Conservation (phyloP, 345 rosid species). For the Zanthoxylum bungeanum region DNA sequence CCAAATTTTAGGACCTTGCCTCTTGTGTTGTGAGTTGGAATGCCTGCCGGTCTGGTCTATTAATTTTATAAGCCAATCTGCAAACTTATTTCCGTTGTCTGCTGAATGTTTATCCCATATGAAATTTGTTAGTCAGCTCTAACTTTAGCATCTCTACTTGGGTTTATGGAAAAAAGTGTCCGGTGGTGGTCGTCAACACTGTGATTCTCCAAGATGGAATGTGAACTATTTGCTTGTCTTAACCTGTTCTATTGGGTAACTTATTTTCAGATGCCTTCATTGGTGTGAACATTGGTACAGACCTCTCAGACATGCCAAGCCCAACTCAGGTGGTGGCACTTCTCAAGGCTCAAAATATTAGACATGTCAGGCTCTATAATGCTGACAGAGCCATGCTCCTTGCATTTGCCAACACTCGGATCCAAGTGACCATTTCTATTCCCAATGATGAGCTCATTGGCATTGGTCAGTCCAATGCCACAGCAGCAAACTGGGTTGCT, state of each 20-base stretch:
- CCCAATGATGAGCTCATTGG: slow-evolving; percentile 97
- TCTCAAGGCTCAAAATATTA: slow-evolving; percentile 80
- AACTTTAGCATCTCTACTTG: background rate
- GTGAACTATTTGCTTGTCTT: background rate
- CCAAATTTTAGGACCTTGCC: slow-evolving; percentile 7
- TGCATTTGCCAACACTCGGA: slow-evolving; percentile 85
- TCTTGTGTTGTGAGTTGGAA: background rate
- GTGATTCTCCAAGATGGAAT: slow-evolving; percentile 8
- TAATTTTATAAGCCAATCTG: too few relatives aligned
- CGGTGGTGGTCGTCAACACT: background rate
- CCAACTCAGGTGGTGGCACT: slow-evolving; percentile 86
- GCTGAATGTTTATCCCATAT: background rate
- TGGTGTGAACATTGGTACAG: slow-evolving; percentile 90
- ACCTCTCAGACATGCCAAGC: slow-evolving; percentile 83
- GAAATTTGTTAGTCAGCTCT: background rate
- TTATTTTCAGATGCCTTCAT: slow-evolving; percentile 66
- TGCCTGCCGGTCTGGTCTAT: background rate
- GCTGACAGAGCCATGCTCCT: slow-evolving; percentile 79
- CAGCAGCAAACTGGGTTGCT: slow-evolving; percentile 96
- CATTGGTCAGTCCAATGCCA: slow-evolving; percentile 94
- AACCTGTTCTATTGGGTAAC: background rate
- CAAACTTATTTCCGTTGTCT: background rate
- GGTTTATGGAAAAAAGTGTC: background rate
- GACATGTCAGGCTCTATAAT: slow-evolving; percentile 79
- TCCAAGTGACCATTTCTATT: slow-evolving; percentile 78